Conservation (phyloP, 768 basidiomycete genomes). For the Infundibulicybe gibba region DNA sequence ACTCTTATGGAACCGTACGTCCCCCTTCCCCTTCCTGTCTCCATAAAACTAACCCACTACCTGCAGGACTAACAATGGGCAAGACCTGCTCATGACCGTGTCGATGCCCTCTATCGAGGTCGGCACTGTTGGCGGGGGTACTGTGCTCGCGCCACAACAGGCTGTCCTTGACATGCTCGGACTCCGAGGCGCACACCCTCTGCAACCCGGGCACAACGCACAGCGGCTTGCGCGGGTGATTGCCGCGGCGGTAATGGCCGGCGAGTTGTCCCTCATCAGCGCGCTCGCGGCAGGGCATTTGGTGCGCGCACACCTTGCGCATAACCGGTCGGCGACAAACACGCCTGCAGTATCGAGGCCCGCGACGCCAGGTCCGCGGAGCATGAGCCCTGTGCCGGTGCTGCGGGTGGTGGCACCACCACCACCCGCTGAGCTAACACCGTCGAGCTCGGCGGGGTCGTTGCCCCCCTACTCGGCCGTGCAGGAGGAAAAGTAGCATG, state of each 20-base stretch:
- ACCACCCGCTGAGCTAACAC: conserved; percentile 15
- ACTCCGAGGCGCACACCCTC: conserved; percentile 83
- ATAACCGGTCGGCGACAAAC: conserved; percentile 82
- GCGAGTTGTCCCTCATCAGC: conserved; percentile 87
- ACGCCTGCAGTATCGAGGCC: conserved; percentile 70
- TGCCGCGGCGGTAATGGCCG: conserved; percentile 93
- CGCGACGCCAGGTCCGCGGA: conserved; percentile 48
- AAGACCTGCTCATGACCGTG: conserved; percentile 89
- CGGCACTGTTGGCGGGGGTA: conserved; percentile 96
- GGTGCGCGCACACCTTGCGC: conserved; percentile 88
- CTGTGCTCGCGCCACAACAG: conserved; percentile 85
- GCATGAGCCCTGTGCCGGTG: conserved; percentile 33
- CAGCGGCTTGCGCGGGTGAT: conserved; percentile 88
- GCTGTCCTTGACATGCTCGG: conserved; percentile 94
- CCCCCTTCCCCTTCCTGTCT: conserved; percentile 6
- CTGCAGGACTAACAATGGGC: conserved; percentile 75
- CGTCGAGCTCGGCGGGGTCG: conserved; percentile 33
- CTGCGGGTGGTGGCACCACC: conserved; percentile 54
- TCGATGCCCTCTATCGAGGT: conserved; percentile 99
- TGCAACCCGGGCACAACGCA: conserved; percentile 85
- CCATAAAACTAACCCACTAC: background rate
- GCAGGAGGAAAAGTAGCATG: too few relatives aligned
- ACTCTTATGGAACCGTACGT: conserved; percentile 98
- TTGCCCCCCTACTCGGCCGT: conserved; percentile 37
- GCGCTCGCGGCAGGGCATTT: conserved; percentile 95